A percentile compares a stretch with the other conserved stretches of the same genome.
Evolutionary conservation across 1,139 yeast genomes (phyloP).

Genomic region (Suhomyces atakaporum): DNA sequence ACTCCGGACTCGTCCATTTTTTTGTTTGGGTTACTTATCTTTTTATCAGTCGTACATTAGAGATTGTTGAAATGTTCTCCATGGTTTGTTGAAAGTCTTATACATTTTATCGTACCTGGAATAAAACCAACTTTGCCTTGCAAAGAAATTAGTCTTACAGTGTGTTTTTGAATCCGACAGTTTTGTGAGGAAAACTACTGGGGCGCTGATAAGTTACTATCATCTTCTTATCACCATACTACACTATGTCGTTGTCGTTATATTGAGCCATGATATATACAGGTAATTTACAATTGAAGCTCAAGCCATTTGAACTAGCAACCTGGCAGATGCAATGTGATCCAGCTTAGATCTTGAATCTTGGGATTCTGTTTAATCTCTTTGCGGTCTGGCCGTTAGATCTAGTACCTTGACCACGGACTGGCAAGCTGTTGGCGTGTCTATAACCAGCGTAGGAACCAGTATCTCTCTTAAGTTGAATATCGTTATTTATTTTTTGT

Average conservation of each 20-base stretch:
- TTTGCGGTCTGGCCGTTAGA: constrained; percentile 89
- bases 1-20: constrained; percentile 82
- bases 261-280: constrained; percentile 4
- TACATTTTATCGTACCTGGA: too few species aligned
- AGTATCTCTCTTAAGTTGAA: constrained; percentile 73
- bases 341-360: constrained; percentile 37
- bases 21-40: constrained; percentile 16
- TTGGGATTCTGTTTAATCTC: constrained; percentile 75
- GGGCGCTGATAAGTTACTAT: too few species aligned
- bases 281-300: constrained; percentile 1
- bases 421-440: constrained; percentile 88
- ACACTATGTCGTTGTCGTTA: neutral
- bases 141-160: too few species aligned
- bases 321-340: neutral
- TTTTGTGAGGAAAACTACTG: too few species aligned
- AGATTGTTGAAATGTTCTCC: too few species aligned
- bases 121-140: too few species aligned
- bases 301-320: constrained; percentile 2
- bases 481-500: constrained; percentile 76
- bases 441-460: constrained; percentile 90
- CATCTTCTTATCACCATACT: too few species aligned
- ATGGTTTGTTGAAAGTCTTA: too few species aligned
- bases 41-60: too few species aligned
- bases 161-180: too few species aligned
- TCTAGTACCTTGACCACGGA: constrained; percentile 91